Conservation (phyloP, 768 basidiomycete genomes). For the Trametes punicea region DNA sequence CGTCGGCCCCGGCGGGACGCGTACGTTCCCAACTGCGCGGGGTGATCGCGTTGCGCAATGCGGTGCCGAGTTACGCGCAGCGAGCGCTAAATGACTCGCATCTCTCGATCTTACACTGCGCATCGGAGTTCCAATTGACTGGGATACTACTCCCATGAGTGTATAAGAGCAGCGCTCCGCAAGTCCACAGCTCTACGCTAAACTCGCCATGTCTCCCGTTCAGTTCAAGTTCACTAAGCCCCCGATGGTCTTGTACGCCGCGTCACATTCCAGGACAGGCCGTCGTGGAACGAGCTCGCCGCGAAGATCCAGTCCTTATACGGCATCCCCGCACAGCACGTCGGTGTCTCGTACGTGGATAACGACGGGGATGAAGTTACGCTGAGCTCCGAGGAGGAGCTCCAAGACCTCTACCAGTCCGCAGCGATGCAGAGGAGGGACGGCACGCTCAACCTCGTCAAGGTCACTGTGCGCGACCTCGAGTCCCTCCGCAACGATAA, state of each 20-base stretch:
- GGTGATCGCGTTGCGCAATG: constrained; percentile 14
- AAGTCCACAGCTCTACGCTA: constrained; percentile 16
- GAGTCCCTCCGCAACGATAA: constrained; percentile 33
- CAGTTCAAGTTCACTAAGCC: constrained; percentile 64
- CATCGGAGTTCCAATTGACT: constrained; percentile 21
- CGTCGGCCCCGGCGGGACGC: constrained; percentile 1
- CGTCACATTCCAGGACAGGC: constrained; percentile 46
- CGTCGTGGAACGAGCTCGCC: constrained; percentile 58
- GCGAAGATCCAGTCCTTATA: constrained; percentile 53
- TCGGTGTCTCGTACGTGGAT: constrained; percentile 73
- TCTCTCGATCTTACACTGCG: constrained; percentile 22
- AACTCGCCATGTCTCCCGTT: constrained; percentile 41
- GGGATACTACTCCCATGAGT: not conserved
- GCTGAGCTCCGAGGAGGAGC: constrained; percentile 70
- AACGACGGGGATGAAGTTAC: constrained; percentile 74
- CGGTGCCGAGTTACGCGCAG: constrained; percentile 20
- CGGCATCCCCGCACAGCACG: constrained; percentile 50
- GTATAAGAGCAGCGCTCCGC: constrained; percentile 12
- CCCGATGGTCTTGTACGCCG: constrained; percentile 58
- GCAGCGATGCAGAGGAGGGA: constrained; percentile 20
- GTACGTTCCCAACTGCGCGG: not conserved
- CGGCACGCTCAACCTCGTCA: constrained; percentile 38
- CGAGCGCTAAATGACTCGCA: not conserved
- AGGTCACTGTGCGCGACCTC: constrained; percentile 64
- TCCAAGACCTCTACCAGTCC: constrained; percentile 63